Conservation (phyloP, 2,329 filamentous ascomycete species). For the Hymenoscyphus infarciens region DNA sequence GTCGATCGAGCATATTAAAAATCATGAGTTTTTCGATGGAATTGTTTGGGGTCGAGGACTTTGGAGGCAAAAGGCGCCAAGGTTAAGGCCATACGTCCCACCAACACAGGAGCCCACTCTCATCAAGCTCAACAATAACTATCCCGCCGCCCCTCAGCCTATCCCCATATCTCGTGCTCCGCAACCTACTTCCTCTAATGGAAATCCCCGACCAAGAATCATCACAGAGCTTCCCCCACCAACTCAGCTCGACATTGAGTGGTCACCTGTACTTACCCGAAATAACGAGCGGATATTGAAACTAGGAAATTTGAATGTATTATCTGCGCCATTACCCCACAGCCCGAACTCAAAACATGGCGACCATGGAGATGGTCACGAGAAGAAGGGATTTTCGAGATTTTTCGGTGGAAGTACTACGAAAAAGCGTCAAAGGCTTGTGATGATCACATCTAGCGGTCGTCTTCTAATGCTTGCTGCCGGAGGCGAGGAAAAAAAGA, state of each 20-base stretch:
- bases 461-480: slow-evolving; percentile 86
- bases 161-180: slow-evolving; percentile 31
- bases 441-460: slow-evolving; percentile 91
- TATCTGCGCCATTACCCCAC: slow-evolving; percentile 72
- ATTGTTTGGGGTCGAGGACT: slow-evolving; percentile 77
- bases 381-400: slow-evolving; percentile 89
- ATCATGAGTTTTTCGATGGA: slow-evolving; percentile 91
- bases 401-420: slow-evolving; percentile 90
- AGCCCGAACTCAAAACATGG: slow-evolving; percentile 68
- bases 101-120: slow-evolving; percentile 68
- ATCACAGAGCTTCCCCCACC: slow-evolving; percentile 97
- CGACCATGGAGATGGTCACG: slow-evolving; percentile 64
- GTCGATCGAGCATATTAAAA: slow-evolving; percentile 94
- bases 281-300: slow-evolving; percentile 93
- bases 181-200: slow-evolving; percentile 37
- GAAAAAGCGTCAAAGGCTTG: slow-evolving; percentile 88
- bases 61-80: slow-evolving; percentile 87
- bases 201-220: slow-evolving; percentile 58
- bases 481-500: slow-evolving; percentile 92
- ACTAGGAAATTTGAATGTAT: slow-evolving; percentile 83
- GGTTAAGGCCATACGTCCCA: slow-evolving; percentile 78
- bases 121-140: slow-evolving; percentile 66
- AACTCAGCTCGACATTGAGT: slow-evolving; percentile 94
- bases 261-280: slow-evolving; percentile 90
- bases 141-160: slow-evolving; percentile 33